These are phyloP conservation scores for Ajuga reptans DNA, from an alignment of 305 asterid species.

Conservation along the genomic window DNA sequence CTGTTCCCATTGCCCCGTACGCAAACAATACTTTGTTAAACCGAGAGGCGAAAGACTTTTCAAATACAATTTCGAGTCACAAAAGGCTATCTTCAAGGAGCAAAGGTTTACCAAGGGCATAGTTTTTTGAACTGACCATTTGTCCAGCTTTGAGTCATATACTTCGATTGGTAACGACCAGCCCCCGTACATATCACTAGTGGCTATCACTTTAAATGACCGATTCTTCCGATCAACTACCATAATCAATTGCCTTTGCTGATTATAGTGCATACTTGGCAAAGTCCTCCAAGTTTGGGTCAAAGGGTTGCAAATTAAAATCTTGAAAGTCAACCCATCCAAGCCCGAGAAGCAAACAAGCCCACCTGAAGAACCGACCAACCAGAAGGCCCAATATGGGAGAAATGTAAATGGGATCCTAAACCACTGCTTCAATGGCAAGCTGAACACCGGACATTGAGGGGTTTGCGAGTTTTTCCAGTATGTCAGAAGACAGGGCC, in stretches of 20 bases:
- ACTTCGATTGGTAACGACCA: conserved; percentile 82
- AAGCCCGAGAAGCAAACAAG: conserved; percentile 86
- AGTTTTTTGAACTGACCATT: conserved; percentile 82
- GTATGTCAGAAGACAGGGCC: conserved; percentile 90
- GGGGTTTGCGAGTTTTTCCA: conserved; percentile 82
- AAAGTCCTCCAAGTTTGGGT: conserved; percentile 80
- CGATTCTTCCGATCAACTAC: conserved; percentile 69
- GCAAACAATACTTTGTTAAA: conserved; percentile 81
- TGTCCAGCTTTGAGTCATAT: conserved; percentile 67
- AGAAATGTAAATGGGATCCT: conserved; percentile 77
- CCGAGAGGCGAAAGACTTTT: conserved; percentile 96
- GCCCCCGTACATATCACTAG: conserved; percentile 82
- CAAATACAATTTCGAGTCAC: conserved; percentile 79
- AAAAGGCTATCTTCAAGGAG: conserved; percentile 96
- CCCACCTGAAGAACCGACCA: conserved; percentile 96
- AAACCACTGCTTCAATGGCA: conserved; percentile 94
- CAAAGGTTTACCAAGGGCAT: conserved; percentile 97
- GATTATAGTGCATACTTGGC: conserved; percentile 85
- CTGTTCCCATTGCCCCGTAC: conserved; percentile 87
- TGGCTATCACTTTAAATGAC: conserved; percentile 83
- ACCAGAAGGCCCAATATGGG: conserved; percentile 94
- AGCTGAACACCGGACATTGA: conserved; percentile 86
- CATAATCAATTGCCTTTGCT: conserved; percentile 89
- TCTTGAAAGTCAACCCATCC: conserved; percentile 70
- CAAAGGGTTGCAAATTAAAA: conserved; percentile 76